Conservation (phyloP, 371 early-diverging fungal genomes). For the Mucor piriformis region DNA sequence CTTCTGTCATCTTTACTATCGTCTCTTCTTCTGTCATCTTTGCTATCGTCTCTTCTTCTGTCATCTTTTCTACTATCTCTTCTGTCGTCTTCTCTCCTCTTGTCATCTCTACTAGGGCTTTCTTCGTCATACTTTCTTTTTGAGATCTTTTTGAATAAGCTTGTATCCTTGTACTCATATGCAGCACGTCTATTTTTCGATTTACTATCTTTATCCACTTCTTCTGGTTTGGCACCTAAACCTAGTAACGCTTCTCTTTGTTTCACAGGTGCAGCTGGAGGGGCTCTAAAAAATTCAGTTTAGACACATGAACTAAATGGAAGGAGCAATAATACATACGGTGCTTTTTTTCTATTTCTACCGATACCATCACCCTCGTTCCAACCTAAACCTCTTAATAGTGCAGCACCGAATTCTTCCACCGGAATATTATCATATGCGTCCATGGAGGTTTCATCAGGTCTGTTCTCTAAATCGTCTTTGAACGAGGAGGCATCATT, state of each 20-base stretch:
- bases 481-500: conserved; percentile 59
- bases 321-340: conserved; percentile 26
- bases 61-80: not conserved
- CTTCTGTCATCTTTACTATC: not conserved
- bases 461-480: conserved; percentile 50
- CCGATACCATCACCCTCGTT: conserved; percentile 75
- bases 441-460: conserved; percentile 72
- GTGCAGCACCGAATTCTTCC: conserved; percentile 87
- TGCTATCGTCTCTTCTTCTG: not conserved
- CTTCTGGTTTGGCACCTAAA: conserved; percentile 73
- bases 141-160: conserved; percentile 46
- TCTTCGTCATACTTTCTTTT: conserved; percentile 38
- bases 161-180: conserved; percentile 47
- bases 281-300: conserved; percentile 23
- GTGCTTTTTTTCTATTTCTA: conserved; percentile 39
- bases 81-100: conserved; percentile 6
- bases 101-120: not conserved
- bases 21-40: not conserved
- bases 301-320: conserved; percentile 8
- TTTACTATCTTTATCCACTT: conserved; percentile 25
- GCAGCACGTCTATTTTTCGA: conserved; percentile 28
- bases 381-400: conserved; percentile 94
- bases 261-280: conserved; percentile 44
- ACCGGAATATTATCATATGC: conserved; percentile 88
- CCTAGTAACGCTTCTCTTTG: conserved; percentile 76